Conservation (phyloP, 192 early-diverging fungal species). For the Kappamyces sp. region DNA sequence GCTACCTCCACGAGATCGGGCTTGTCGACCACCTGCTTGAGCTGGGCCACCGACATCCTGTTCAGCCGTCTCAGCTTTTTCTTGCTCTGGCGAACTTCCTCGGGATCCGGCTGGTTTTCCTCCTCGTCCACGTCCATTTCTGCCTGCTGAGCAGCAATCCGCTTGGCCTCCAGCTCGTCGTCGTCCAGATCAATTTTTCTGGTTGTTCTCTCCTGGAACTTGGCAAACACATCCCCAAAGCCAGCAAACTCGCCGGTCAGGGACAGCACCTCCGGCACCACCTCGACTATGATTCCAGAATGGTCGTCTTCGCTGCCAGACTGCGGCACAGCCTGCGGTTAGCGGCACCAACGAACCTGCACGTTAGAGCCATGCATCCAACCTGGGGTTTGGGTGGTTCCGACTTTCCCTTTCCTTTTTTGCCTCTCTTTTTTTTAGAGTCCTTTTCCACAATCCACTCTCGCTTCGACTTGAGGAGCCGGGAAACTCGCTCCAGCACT, state of each 20-base stretch:
- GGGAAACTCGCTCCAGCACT: slow-evolving; percentile 20
- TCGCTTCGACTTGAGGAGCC: slow-evolving; percentile 16
- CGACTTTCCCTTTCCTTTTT: neutral
- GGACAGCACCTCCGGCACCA: slow-evolving; percentile 33
- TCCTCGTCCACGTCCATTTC: slow-evolving; percentile 22
- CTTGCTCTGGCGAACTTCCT: slow-evolving; percentile 25
- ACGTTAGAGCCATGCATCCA: too few relatives aligned
- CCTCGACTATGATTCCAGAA: slow-evolving; percentile 38
- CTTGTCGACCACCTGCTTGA: slow-evolving; percentile 85
- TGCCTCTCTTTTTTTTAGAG: slow-evolving; percentile 29
- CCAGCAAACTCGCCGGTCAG: slow-evolving; percentile 25
- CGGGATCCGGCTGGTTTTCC: slow-evolving; percentile 3
- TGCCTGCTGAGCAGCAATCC: neutral
- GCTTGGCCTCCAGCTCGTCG: slow-evolving; percentile 13
- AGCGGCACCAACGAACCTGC: too few relatives aligned
- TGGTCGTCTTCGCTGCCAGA: slow-evolving; percentile 1
- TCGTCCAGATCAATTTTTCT: slow-evolving; percentile 14
- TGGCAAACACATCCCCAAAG: slow-evolving; percentile 38
- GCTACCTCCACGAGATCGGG: slow-evolving; percentile 92
- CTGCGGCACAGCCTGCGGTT: neutral
- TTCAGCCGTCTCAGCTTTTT: slow-evolving; percentile 48
- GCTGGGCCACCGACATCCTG: slow-evolving; percentile 75
- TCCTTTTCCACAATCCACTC: slow-evolving; percentile 23
- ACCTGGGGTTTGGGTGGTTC: too few relatives aligned
- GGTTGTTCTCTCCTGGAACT: slow-evolving; percentile 22